Conservation (phyloP, 768 basidiomycete species). For the Termitomyces bulborhizus region DNA sequence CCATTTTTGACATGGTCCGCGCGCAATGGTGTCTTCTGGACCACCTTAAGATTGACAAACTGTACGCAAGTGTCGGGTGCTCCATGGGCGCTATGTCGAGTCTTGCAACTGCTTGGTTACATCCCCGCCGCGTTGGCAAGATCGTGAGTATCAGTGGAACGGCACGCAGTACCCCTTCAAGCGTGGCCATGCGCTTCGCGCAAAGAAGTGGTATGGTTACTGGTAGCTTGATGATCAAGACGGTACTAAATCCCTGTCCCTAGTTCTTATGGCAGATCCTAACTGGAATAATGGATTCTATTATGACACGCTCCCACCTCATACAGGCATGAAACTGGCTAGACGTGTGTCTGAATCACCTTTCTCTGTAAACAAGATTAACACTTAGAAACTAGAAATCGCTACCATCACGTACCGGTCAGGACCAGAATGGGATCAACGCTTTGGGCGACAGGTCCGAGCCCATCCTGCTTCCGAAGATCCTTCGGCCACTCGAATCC, state of each 20-base stretch:
- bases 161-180: conserved; percentile 85
- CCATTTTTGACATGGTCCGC: conserved; percentile 95
- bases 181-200: conserved; percentile 93
- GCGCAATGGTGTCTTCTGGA: conserved; percentile 89
- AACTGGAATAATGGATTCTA: conserved; percentile 99
- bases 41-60: conserved; percentile 70
- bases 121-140: conserved; percentile 83
- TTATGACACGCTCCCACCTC: conserved; percentile 91
- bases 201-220: conserved; percentile 81
- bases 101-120: conserved; percentile 90
- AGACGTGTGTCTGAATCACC: conserved; percentile 51
- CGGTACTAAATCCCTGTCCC: neutral
- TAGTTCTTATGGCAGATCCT: conserved; percentile 98
- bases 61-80: conserved; percentile 91
- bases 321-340: conserved; percentile 97
- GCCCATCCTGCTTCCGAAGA: conserved; percentile 30
- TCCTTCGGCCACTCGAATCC: conserved; percentile 34
- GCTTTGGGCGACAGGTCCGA: conserved; percentile 83
- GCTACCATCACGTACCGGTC: conserved; percentile 99
- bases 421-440: conserved; percentile 97
- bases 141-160: conserved; percentile 94
- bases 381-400: conserved; percentile 57
- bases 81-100: conserved; percentile 99
- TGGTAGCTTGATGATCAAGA: neutral
- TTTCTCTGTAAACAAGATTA: neutral